phyloP scores from a whole-genome alignment of 805 yeast species.

The Myxozyma sirexii region DNA sequence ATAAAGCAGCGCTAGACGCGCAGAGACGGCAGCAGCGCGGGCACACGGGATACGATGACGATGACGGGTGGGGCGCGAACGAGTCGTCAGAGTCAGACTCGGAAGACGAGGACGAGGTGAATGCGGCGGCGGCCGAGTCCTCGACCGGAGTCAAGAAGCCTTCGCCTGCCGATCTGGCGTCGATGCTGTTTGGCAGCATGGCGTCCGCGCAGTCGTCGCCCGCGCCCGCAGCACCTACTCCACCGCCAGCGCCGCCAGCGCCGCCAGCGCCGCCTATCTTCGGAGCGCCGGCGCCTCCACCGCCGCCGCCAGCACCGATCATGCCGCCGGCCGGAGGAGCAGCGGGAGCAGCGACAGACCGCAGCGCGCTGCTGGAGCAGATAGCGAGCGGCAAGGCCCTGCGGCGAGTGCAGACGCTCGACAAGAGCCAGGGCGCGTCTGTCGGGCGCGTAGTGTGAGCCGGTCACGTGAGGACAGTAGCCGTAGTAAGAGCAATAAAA shows the following conservation, averaged over 20 bases:
- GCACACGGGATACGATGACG: slow-evolving; percentile 36
- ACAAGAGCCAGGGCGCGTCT: slow-evolving; percentile 38
- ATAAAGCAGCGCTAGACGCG: slow-evolving; percentile 36
- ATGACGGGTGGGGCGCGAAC: slow-evolving; percentile 41
- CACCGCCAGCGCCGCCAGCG: slow-evolving; percentile 42
- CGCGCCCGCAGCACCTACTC: slow-evolving; percentile 34
- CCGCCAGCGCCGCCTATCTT: slow-evolving; percentile 36
- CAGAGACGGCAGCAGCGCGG: slow-evolving; percentile 44
- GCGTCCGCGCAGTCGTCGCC: too few relatives aligned
- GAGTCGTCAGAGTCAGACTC: slow-evolving; percentile 36
- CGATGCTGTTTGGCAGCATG: slow-evolving; percentile 49
- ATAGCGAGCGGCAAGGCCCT: slow-evolving; percentile 57
- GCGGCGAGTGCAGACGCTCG: slow-evolving; percentile 49
- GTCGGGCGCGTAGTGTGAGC: slow-evolving; percentile 10
- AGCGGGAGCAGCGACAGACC: slow-evolving; percentile 43
- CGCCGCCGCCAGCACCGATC: slow-evolving; percentile 46
- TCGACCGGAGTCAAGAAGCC: slow-evolving; percentile 42
- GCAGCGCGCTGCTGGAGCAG: slow-evolving; percentile 59
- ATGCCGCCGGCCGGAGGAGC: slow-evolving; percentile 41
- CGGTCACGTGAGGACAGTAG: not conserved
- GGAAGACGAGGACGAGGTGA: slow-evolving; percentile 39
- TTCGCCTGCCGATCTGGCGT: slow-evolving; percentile 45
- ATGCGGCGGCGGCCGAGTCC: not conserved
- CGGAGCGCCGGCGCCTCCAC: slow-evolving; percentile 51
- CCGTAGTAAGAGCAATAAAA: too few relatives aligned